phyloP scores from a whole-genome alignment of 352 stramenopile genomes.

The Pythium pyrilobum region DNA sequence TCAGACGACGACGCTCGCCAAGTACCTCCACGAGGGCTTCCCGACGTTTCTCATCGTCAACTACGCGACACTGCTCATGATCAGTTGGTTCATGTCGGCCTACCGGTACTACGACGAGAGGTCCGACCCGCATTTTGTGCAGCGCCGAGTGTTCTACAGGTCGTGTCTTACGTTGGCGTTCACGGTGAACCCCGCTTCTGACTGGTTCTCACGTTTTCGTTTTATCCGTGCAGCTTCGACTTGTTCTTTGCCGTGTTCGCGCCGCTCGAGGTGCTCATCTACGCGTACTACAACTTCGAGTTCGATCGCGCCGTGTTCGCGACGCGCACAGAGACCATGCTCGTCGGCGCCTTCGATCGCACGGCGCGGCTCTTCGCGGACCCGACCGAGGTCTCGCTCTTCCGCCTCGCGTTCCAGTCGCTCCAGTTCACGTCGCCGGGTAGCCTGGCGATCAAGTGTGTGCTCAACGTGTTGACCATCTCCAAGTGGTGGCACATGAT shows the following conservation, averaged over 20 bases:
- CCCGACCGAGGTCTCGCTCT: conserved; percentile 30
- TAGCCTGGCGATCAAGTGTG: conserved; percentile 19
- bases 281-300: conserved; percentile 34
- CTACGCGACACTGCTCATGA: conserved; percentile 30
- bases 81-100: conserved; percentile 43
- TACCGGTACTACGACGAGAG: conserved; percentile 26
- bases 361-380: conserved; percentile 38
- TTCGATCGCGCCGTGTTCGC: conserved; percentile 32
- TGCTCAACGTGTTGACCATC: conserved; percentile 31
- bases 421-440: conserved; percentile 27
- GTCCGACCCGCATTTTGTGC: conserved; percentile 1
- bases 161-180: too few relatives aligned
- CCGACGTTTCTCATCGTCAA: conserved; percentile 29
- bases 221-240: conserved; percentile 24
- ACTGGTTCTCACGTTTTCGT: background rate
- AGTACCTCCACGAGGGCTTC: conserved; percentile 44
- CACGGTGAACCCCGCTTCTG: background rate
- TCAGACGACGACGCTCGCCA: conserved; percentile 34
- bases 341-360: conserved; percentile 25
- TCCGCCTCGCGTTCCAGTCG: conserved; percentile 39
- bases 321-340: conserved; percentile 25
- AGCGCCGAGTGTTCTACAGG: conserved; percentile 12
- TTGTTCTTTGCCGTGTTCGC: conserved; percentile 56
- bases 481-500: conserved; percentile 47
- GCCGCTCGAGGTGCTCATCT: conserved; percentile 33